Percentiles rank a stretch among this genome's conserved stretches.
Evolutionary conservation across 169 alveolate genomes (phyloP).

Genomic region (Perkinsus chesapeaki): DNA sequence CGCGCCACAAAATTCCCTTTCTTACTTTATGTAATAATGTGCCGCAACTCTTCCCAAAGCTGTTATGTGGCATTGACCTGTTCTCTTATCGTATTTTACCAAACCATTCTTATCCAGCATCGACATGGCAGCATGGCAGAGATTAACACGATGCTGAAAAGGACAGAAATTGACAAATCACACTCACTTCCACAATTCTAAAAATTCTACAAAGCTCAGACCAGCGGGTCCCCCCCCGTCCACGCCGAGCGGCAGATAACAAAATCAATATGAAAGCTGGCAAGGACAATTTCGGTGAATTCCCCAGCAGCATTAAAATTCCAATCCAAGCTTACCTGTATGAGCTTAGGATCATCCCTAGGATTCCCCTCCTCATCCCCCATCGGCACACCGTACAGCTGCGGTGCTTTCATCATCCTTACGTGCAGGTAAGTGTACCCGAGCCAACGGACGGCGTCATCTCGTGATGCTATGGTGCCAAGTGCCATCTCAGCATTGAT

Average conservation of each 20-base stretch:
- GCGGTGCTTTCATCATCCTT: slow-evolving; percentile 80
- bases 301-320: background rate
- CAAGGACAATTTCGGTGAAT: slow-evolving; percentile 24
- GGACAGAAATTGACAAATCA: no score
- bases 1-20: no score
- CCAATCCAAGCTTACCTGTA: background rate
- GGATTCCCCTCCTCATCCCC: background rate
- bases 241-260: no score
- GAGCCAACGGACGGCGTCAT: slow-evolving; percentile 96
- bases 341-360: background rate
- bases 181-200: no score
- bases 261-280: no score
- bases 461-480: slow-evolving; percentile 78
- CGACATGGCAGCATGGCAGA: slow-evolving; percentile 80
- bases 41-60: slow-evolving; percentile 96
- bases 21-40: slow-evolving; percentile 84
- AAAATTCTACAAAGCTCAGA: no score
- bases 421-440: slow-evolving; percentile 92
- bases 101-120: slow-evolving; percentile 81
- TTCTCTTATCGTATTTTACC: slow-evolving; percentile 79
- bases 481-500: slow-evolving; percentile 94
- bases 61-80: slow-evolving; percentile 85
- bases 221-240: no score
- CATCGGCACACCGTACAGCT: slow-evolving; percentile 70
- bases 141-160: slow-evolving; percentile 25